Conservation (phyloP, 2,329 filamentous ascomycete genomes). For the Paramyrothecium roridum region DNA sequence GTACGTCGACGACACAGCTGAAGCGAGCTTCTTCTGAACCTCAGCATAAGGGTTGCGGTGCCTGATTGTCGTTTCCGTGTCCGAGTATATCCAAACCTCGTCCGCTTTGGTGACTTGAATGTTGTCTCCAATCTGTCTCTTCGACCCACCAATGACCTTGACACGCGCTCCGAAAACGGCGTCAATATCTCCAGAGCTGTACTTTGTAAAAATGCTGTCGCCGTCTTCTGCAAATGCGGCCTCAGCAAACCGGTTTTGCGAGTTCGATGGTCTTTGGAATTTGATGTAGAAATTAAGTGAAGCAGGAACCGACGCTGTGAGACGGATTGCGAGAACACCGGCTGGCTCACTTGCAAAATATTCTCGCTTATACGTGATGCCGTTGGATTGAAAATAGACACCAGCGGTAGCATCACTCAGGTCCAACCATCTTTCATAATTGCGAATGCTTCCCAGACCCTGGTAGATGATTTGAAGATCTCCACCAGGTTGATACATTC, state of each 20-base stretch:
- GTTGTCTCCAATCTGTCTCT: conserved; percentile 5
- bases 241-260: conserved; percentile 3
- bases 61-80: conserved; percentile 1
- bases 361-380: neutral
- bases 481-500: neutral
- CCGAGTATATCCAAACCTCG: conserved; percentile 2
- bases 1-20: too few relatives aligned
- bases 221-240: neutral
- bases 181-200: conserved; percentile 5
- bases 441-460: neutral
- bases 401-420: neutral
- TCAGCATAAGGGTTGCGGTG: neutral
- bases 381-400: neutral
- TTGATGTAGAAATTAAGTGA: conserved; percentile 3
- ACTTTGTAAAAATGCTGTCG: neutral
- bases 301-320: neutral
- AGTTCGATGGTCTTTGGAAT: conserved; percentile 2
- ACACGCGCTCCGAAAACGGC: conserved; percentile 1
- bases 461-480: neutral
- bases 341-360: neutral
- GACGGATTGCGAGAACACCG: neutral
- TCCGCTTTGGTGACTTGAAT: conserved; percentile 1
- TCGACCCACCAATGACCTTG: neutral
- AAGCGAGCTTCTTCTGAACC: neutral
- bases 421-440: neutral